Evolutionary conservation across 2,329 filamentous ascomycete genomes (phyloP).

Genomic region (Arthrobotrys sphaeroides): DNA sequence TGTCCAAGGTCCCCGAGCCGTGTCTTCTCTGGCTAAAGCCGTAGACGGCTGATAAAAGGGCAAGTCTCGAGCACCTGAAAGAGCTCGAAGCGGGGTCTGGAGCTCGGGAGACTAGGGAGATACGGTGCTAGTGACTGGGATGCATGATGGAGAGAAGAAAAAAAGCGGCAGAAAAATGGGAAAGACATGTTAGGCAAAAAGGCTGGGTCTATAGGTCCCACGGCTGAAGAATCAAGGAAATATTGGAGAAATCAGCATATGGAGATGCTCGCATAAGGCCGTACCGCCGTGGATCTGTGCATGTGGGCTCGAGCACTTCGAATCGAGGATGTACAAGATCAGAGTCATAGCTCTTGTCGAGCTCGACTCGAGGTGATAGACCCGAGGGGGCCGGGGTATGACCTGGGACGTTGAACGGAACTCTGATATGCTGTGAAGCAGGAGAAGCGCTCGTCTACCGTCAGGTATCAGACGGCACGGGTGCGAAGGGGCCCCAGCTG

Average conservation of each 20-base stretch:
- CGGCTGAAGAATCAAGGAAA: slow-evolving; percentile 23
- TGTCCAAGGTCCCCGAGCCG: slow-evolving; percentile 39
- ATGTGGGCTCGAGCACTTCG: slow-evolving; percentile 45
- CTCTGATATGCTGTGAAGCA: not conserved
- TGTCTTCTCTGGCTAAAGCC: slow-evolving; percentile 39
- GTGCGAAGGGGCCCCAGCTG: not conserved
- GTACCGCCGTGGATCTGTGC: slow-evolving; percentile 39
- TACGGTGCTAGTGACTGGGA: slow-evolving; percentile 9
- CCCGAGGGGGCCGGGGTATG: slow-evolving; percentile 8
- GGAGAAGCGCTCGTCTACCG: slow-evolving; percentile 21
- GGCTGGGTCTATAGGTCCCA: slow-evolving; percentile 18
- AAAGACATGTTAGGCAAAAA: slow-evolving; percentile 5
- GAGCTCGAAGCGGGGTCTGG: slow-evolving; percentile 16
- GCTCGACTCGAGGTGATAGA: slow-evolving; percentile 37
- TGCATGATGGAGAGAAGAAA: slow-evolving; percentile 5
- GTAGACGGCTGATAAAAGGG: slow-evolving; percentile 48
- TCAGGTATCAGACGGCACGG: not conserved
- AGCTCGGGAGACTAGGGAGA: slow-evolving; percentile 12
- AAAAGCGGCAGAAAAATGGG: slow-evolving; percentile 31
- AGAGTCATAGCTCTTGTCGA: not conserved
- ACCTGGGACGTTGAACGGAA: not conserved
- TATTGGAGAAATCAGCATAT: not conserved
- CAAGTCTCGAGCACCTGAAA: slow-evolving; percentile 8
- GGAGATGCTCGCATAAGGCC: slow-evolving; percentile 26
- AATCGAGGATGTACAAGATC: slow-evolving; percentile 29